Conservation (phyloP, 768 basidiomycete species). For the Rhizopogon vinicolor region DNA sequence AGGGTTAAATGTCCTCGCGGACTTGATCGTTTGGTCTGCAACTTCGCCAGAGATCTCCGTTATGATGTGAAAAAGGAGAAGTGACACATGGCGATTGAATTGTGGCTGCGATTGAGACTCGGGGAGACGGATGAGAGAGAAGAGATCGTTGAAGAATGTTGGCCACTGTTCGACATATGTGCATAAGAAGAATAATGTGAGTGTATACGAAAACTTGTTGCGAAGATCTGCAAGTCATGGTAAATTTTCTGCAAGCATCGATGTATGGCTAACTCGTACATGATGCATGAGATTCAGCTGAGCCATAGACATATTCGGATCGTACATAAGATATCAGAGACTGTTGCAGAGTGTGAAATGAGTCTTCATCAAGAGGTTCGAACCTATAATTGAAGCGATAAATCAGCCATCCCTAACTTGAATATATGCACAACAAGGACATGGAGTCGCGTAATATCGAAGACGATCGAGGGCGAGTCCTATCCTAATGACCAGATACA, state of each 20-base stretch:
- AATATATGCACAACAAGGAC: neutral
- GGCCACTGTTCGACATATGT: conserved; percentile 86
- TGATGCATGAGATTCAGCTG: conserved; percentile 74
- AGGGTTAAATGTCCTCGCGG: conserved; percentile 68
- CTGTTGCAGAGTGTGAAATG: conserved; percentile 70
- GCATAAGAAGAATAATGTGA: conserved; percentile 85
- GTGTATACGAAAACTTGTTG: conserved; percentile 92
- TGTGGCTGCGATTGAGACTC: conserved; percentile 51
- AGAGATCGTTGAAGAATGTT: conserved; percentile 75
- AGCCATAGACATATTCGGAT: conserved; percentile 82
- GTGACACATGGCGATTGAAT: conserved; percentile 80
- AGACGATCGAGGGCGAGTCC: neutral
- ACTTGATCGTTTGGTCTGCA: conserved; percentile 92
- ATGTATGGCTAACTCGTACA: conserved; percentile 54
- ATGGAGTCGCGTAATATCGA: neutral
- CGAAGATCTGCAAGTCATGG: conserved; percentile 58
- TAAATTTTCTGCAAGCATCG: conserved; percentile 9
- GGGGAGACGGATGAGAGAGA: conserved; percentile 64
- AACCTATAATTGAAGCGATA: conserved; percentile 36
- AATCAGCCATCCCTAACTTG: conserved; percentile 1
- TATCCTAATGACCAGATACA: conserved; percentile 7
- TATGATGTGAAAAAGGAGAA: conserved; percentile 88
- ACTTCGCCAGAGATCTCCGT: conserved; percentile 96
- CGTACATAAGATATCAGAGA: conserved; percentile 79
- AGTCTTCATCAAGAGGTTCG: conserved; percentile 63